Percentiles rank a stretch among this genome's conserved stretches.
Conservation (phyloP, 106 monocot species). For the Triglochin maritima region DNA sequence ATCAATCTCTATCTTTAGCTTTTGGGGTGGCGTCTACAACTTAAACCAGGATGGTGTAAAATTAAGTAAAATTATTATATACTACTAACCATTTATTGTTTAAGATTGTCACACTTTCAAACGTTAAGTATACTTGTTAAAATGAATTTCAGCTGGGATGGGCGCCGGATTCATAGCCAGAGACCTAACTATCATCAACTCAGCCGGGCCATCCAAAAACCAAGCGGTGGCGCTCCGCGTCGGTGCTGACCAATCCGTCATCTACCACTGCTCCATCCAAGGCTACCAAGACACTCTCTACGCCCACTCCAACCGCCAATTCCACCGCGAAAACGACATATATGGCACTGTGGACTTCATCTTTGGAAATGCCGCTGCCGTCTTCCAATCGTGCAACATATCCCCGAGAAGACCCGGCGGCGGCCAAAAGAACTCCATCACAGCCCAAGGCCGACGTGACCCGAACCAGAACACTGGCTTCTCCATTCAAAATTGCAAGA, state of each 20-base stretch:
- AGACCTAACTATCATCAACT: conserved; percentile 16
- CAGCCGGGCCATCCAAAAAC: conserved; percentile 12
- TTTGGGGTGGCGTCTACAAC: too few species aligned
- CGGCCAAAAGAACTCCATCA: conserved; percentile 10
- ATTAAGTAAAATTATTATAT: too few species aligned
- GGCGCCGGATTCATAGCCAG: conserved; percentile 13
- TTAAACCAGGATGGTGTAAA: too few species aligned
- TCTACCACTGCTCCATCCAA: conserved; percentile 14
- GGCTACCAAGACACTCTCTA: conserved; percentile 19
- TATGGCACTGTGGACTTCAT: conserved; percentile 19
- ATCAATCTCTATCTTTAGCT: too few species aligned
- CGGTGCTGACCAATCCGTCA: conserved; percentile 9
- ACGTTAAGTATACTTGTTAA: too few species aligned
- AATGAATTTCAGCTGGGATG: background rate
- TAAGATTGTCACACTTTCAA: too few species aligned
- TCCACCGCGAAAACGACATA: conserved; percentile 9
- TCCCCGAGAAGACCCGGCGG: background rate
- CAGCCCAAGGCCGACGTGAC: conserved; percentile 5
- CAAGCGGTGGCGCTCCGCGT: conserved; percentile 24
- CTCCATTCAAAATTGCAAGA: conserved; percentile 3
- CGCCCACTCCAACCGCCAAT: conserved; percentile 16
- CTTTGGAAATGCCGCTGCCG: conserved; percentile 11
- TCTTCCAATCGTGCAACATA: conserved; percentile 15
- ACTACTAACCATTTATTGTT: too few species aligned
- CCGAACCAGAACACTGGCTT: conserved; percentile 12